Base-by-base conservation (phyloP, 139 green algal genomes). In the Asterochloris erici region DNA sequence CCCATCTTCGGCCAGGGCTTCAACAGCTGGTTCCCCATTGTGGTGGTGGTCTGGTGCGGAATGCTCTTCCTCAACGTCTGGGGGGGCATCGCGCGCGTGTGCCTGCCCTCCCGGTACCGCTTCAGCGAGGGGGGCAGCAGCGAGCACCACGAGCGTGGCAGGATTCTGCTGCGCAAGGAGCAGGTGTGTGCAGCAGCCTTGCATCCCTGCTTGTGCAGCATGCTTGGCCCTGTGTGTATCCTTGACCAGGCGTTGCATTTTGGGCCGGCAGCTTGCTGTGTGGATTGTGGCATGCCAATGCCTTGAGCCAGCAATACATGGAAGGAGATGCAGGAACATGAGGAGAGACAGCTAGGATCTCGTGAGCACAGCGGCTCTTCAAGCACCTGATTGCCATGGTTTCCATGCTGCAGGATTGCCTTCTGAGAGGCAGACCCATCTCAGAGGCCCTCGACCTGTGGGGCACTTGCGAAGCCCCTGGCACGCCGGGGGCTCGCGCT, bases 1-100 rank as follows among this genome's bases (percentile, higher is more conserved):
- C 91, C 93, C 24, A 68, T 94, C 24, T 87, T 94, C 64, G 89
- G 91, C 68, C 79, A 82, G 63, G 81, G 90, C 68, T 93, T 96
- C 85, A 97, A 96, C 88, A 93, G 82, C 63, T 97, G 93, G 87
- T 93, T 96, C 83, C 94, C 94, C 0, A 73, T 96, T 29, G 85
- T 95, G 73, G 87, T 96, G 79, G 86, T 92, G n/a, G 82, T 93
- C 64, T 85, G 89, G 77, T 93, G 77, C 62, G 63, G 47, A 1
- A 27, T 82, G 13, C 70, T 86, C 62, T 86, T 83, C 38, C 79
- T 83, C 54, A 79, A 79, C 62, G 80, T 79, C 16, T 86, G 83
- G 83, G 77, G 83, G 23, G 19, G 21, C 17, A 38, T 80, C 24
- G 77, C 71, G 0, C 64, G 78, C 19, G 13, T 81, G 14, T 69